Conservation (phyloP, 257 asterid genomes). For the Solanum pimpinellifolium region DNA sequence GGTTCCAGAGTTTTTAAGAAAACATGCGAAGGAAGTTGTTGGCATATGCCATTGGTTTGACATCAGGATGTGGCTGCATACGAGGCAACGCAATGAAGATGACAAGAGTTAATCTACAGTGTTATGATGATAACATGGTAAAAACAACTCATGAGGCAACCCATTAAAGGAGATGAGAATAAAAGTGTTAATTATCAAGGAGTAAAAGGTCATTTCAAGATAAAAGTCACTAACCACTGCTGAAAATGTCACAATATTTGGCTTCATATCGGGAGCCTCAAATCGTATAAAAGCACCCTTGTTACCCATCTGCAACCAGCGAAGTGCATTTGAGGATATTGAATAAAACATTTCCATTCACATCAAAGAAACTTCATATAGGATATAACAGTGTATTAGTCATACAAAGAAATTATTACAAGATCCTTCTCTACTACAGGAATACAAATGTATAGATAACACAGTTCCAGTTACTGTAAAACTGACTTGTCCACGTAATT, state of each 20-base stretch:
- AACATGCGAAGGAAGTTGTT: constrained; percentile 86
- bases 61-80: constrained; percentile 91
- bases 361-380: background rate
- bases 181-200: background rate
- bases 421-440: background rate
- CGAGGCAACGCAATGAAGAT: background rate
- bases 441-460: background rate
- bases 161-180: background rate
- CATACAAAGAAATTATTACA: background rate
- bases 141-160: background rate
- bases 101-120: background rate
- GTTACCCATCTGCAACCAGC: constrained; percentile 83
- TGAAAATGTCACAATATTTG: constrained; percentile 74
- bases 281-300: constrained; percentile 96
- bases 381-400: background rate
- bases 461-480: background rate
- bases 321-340: constrained; percentile 2
- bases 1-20: constrained; percentile 18
- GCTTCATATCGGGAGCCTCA: constrained; percentile 85
- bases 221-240: constrained; percentile 74
- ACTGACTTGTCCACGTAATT: background rate
- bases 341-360: background rate
- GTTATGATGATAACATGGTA: background rate
- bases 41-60: constrained; percentile 96
- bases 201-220: background rate